phyloP scores from a whole-genome alignment of 176 grass and related monocot species.

The Thalia dealbata region DNA sequence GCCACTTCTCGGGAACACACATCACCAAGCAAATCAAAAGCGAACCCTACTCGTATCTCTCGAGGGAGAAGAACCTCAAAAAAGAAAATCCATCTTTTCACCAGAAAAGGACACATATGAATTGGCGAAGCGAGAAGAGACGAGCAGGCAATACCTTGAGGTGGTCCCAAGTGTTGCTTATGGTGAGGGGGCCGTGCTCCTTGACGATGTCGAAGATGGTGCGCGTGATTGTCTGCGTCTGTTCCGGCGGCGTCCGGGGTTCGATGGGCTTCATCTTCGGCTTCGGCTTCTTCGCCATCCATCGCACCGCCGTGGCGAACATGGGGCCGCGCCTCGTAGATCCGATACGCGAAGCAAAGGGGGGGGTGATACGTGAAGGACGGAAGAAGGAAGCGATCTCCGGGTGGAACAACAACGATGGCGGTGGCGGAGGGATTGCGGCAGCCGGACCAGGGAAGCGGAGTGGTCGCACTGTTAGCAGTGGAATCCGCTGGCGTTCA shows the following conservation, averaged over 20 bases:
- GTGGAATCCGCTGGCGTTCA: too few species aligned
- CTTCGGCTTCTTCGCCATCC: conserved; percentile 69
- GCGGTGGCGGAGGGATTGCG: too few species aligned
- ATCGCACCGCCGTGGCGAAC: conserved; percentile 50
- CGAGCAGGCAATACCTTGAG: conserved; percentile 38
- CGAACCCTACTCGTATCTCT: not conserved
- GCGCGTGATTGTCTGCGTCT: conserved; percentile 66
- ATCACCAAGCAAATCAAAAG: not conserved
- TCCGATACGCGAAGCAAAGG: too few species aligned
- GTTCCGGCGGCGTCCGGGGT: conserved; percentile 56
- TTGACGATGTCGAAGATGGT: conserved; percentile 75
- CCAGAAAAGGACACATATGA: not conserved
- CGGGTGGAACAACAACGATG: too few species aligned
- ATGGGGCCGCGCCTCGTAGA: conserved; percentile 15
- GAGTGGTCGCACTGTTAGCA: too few species aligned
- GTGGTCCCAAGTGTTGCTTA: conserved; percentile 73
- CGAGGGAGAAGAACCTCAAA: not conserved
- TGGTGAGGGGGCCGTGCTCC: conserved; percentile 90
- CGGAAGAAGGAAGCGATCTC: too few species aligned
- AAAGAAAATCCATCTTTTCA: not conserved
- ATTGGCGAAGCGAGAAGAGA: not conserved
- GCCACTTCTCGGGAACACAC: not conserved
- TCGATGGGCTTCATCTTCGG: conserved; percentile 93
- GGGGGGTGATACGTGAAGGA: too few species aligned
- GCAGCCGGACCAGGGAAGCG: too few species aligned